Conservation (phyloP, 345 rosid genomes). For the Cardamine resedifolia region DNA sequence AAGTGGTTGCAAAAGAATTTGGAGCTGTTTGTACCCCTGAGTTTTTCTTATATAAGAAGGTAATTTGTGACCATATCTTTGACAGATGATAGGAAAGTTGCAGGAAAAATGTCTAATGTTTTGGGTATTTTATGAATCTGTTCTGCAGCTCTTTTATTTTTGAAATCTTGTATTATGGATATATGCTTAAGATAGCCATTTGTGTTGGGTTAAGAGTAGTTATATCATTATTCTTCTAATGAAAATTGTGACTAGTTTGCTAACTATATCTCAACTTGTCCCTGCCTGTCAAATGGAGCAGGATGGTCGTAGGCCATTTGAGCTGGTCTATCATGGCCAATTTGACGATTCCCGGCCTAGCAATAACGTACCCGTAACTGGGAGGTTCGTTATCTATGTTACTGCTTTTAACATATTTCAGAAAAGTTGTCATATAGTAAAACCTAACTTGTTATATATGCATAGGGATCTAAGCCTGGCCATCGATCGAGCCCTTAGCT, state of each 20-base stretch:
- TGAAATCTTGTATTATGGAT: too few relatives aligned
- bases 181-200: too few relatives aligned
- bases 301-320: constrained; percentile 92
- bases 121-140: neutral
- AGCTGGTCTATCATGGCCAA: constrained; percentile 89
- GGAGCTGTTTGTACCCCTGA: constrained; percentile 92
- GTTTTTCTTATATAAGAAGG: constrained; percentile 85
- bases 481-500: constrained; percentile 70
- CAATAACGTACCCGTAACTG: constrained; percentile 61
- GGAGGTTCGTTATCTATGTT: constrained; percentile 55
- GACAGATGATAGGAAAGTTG: neutral
- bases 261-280: neutral
- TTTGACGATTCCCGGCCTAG: constrained; percentile 91
- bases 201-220: neutral
- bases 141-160: too few relatives aligned
- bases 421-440: neutral
- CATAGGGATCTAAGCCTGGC: constrained; percentile 73
- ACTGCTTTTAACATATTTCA: neutral
- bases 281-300: constrained; percentile 30
- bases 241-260: neutral
- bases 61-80: constrained; percentile 17
- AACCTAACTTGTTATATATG: constrained; percentile 1
- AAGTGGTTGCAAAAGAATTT: constrained; percentile 74
- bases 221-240: neutral
- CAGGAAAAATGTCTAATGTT: neutral